Conservation (phyloP, 768 basidiomycete genomes). For the Tricholoma matsutake region DNA sequence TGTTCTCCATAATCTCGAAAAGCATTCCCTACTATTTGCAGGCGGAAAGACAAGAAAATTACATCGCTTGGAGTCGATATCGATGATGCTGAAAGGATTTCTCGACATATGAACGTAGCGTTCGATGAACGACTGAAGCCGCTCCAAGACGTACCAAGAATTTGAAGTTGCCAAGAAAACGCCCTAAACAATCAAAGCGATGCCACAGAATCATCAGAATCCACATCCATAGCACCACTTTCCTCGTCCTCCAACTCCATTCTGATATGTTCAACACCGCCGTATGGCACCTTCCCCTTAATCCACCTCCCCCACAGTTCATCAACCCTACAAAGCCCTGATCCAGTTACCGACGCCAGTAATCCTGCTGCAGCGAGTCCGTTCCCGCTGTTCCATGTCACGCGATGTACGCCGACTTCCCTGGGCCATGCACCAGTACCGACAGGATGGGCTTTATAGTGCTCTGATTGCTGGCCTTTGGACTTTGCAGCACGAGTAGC, state of each 20-base stretch:
- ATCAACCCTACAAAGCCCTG: constrained; percentile 86
- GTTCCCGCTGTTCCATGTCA: constrained; percentile 76
- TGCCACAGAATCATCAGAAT: constrained; percentile 31
- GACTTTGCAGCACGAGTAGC: neutral
- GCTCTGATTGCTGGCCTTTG: constrained; percentile 31
- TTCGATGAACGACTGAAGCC: neutral
- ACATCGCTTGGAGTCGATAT: neutral
- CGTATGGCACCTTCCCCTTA: constrained; percentile 64
- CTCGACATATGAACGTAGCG: no score
- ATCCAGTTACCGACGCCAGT: constrained; percentile 77
- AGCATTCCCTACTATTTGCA: no score
- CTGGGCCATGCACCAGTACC: constrained; percentile 75
- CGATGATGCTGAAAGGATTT: no score
- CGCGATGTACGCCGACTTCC: constrained; percentile 74
- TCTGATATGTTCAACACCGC: constrained; percentile 57
- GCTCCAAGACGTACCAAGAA: neutral
- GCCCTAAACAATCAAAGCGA: constrained; percentile 3
- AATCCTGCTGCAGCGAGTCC: constrained; percentile 59
- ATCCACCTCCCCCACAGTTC: constrained; percentile 74
- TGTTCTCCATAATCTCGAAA: no score
- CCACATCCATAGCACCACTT: constrained; percentile 42
- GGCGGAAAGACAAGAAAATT: no score
- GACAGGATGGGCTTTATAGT: constrained; percentile 25
- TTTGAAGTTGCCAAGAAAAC: no score
- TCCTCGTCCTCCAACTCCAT: constrained; percentile 49